Evolutionary conservation across 345 rosid species (phyloP).

Genomic region (Arabidopsis suecica): DNA sequence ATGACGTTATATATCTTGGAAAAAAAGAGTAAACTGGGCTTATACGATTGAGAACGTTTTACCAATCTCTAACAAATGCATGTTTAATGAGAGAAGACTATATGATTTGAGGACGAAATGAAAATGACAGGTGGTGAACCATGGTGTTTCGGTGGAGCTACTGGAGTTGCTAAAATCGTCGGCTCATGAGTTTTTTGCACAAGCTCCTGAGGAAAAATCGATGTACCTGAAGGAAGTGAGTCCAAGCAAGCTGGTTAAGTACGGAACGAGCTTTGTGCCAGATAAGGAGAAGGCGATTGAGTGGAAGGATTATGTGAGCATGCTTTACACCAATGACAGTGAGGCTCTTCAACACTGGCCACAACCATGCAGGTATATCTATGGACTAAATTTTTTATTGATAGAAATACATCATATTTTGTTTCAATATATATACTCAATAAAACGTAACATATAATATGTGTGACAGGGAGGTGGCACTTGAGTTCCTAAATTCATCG

Average conservation of each 20-base stretch:
- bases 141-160: constrained; percentile 56
- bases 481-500: constrained; percentile 54
- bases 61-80: neutral
- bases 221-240: constrained; percentile 51
- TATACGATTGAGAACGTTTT: neutral
- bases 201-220: constrained; percentile 52
- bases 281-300: constrained; percentile 66
- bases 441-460: neutral
- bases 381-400: neutral
- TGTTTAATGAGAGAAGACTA: neutral
- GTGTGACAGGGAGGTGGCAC: constrained; percentile 52
- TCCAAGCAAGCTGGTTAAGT: constrained; percentile 58
- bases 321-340: constrained; percentile 55
- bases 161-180: constrained; percentile 53
- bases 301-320: constrained; percentile 69
- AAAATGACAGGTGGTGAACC: constrained; percentile 56
- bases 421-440: neutral
- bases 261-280: constrained; percentile 62
- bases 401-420: neutral
- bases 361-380: constrained; percentile 50
- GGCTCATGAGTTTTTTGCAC: constrained; percentile 54
- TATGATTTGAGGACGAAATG: constrained; percentile 19
- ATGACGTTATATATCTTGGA: neutral
- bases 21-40: neutral
- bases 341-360: constrained; percentile 68